phyloP scores from a whole-genome alignment of 2,329 filamentous ascomycete genomes.

The Ceratocystis destructans region DNA sequence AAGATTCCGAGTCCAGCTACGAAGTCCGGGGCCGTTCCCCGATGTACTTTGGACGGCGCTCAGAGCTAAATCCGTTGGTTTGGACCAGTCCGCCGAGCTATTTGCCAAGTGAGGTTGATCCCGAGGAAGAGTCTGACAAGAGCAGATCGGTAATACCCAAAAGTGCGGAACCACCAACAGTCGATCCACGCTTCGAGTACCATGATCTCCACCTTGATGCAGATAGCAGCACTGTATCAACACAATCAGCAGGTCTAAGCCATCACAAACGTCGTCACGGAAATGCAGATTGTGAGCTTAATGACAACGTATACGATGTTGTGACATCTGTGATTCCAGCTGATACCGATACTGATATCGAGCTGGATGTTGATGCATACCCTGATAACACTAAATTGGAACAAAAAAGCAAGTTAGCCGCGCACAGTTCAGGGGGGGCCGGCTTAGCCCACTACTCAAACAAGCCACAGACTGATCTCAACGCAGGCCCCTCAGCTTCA shows the following conservation, averaged over 20 bases:
- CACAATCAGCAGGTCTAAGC: background rate
- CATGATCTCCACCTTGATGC: background rate
- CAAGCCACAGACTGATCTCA: background rate
- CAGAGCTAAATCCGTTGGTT: constrained; percentile 15
- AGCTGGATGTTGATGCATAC: background rate
- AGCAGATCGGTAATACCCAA: background rate
- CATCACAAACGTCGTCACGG: background rate
- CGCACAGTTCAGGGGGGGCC: background rate
- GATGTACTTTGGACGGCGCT: constrained; percentile 16
- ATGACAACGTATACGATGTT: background rate
- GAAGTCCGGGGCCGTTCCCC: constrained; percentile 16
- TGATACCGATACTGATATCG: background rate
- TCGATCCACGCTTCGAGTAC: background rate
- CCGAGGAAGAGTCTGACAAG: background rate
- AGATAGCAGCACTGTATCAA: background rate
- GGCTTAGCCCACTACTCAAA: background rate
- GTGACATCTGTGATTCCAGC: background rate
- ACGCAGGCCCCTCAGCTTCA: background rate
- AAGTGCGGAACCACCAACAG: background rate
- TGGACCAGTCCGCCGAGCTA: constrained; percentile 18
- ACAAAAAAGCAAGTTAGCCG: background rate
- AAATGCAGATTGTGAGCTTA: background rate
- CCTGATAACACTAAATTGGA: background rate
- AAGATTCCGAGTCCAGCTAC: constrained; percentile 15
- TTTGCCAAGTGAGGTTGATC: constrained; percentile 11